These are phyloP conservation scores for Saturnispora sanitii DNA, from an alignment of 805 yeast species.

Conservation along the genomic window DNA sequence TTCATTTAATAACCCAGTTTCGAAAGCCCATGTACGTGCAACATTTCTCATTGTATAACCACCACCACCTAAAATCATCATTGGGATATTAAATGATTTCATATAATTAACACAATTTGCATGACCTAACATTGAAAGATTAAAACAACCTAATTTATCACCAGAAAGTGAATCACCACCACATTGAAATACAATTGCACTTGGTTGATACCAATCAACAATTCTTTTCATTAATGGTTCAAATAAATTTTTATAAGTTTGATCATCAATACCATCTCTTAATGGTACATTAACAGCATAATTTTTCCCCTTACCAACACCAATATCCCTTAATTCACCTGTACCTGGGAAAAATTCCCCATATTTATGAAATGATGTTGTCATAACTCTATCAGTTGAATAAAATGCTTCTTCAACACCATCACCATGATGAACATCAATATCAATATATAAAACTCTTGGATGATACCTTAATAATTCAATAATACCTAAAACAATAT, in stretches of 20 bases:
- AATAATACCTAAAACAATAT: conserved; percentile 76
- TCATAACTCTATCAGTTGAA: conserved; percentile 85
- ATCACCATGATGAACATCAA: conserved; percentile 90
- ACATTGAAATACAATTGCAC: conserved; percentile 94
- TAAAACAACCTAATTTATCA: conserved; percentile 92
- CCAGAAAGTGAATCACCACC: conserved; percentile 97
- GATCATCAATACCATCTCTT: conserved; percentile 91
- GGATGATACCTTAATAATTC: conserved; percentile 75
- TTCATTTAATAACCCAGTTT: conserved; percentile 79
- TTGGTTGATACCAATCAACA: conserved; percentile 85
- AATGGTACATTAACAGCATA: conserved; percentile 80
- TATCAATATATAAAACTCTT: conserved; percentile 78
- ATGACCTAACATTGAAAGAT: conserved; percentile 86
- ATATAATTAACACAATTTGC: conserved; percentile 92
- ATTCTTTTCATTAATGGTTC: conserved; percentile 78
- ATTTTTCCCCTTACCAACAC: conserved; percentile 77
- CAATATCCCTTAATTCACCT: conserved; percentile 76
- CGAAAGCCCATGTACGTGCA: conserved; percentile 90
- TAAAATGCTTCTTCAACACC: conserved; percentile 94
- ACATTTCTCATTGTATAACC: conserved; percentile 98
- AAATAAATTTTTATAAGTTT: conserved; percentile 69
- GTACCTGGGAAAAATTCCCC: conserved; percentile 94
- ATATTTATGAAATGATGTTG: conserved; percentile 83
- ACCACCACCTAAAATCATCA: conserved; percentile 95
- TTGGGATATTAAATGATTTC: conserved; percentile 75